Evolutionary conservation across 306 rosid species (phyloP).

Genomic region (Glycine latifolia): DNA sequence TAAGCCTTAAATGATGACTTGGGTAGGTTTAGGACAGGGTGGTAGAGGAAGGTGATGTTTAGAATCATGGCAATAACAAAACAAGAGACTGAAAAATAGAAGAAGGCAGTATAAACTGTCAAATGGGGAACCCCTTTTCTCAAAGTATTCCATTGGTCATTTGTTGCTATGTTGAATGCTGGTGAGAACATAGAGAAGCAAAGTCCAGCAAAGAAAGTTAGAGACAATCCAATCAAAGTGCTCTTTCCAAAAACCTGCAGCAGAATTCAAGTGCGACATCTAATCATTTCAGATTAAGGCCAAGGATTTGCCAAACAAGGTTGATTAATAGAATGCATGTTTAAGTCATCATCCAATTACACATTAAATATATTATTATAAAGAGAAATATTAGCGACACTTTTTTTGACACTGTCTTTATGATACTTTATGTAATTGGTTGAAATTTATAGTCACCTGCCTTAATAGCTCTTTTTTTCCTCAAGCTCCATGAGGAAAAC

Average conservation of each 20-base stretch:
- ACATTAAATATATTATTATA: neutral
- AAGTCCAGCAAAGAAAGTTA: constrained; percentile 79
- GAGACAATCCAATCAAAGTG: constrained; percentile 69
- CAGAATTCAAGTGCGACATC: constrained; percentile 18
- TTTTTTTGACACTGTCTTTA: too few species aligned
- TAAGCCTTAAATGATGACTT: constrained; percentile 81
- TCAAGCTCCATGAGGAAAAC: constrained; percentile 79
- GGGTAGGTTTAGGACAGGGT: constrained; percentile 74
- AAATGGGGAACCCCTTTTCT: constrained; percentile 79
- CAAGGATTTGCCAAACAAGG: neutral
- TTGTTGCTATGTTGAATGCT: constrained; percentile 92
- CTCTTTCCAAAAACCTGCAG: constrained; percentile 83
- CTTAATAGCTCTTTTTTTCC: constrained; percentile 78
- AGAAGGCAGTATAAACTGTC: constrained; percentile 84
- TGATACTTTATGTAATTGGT: too few species aligned
- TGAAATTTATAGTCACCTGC: constrained; percentile 44
- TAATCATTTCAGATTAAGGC: neutral
- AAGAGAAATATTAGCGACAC: neutral
- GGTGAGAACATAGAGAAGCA: constrained; percentile 94
- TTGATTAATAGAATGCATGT: constrained; percentile 20
- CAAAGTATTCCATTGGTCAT: constrained; percentile 89
- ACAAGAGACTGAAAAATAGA: constrained; percentile 85
- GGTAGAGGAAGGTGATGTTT: constrained; percentile 78
- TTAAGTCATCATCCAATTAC: constrained; percentile 8
- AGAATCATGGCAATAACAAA: constrained; percentile 72